phyloP scores from a whole-genome alignment of 2,329 filamentous ascomycete species.

The Phyllosticta citriasiana region DNA sequence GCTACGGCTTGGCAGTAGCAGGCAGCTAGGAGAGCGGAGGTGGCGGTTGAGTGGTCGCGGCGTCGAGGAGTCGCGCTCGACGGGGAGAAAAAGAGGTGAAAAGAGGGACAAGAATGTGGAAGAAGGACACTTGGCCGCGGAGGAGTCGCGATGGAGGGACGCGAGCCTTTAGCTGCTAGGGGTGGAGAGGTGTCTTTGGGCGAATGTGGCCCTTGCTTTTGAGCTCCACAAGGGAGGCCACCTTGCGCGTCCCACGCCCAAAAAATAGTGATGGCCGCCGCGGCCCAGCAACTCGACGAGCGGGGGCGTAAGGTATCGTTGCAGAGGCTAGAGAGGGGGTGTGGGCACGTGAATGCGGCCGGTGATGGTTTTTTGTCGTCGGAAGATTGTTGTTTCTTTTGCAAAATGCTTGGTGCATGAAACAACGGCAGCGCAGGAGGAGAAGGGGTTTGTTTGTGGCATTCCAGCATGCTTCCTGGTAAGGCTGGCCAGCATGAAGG shows the following conservation, averaged over 20 bases:
- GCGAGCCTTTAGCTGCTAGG: background rate
- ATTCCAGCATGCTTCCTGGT: background rate
- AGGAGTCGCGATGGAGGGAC: conserved; percentile 5
- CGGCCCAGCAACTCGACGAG: background rate
- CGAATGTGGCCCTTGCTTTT: background rate
- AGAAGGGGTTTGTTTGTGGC: background rate
- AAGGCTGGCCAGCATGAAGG: background rate
- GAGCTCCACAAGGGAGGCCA: background rate
- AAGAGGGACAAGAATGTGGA: conserved; percentile 10
- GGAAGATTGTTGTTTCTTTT: background rate
- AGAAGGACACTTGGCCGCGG: conserved; percentile 7
- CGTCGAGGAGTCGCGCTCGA: background rate
- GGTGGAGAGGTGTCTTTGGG: background rate
- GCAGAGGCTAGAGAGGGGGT: background rate
- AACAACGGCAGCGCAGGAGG: background rate
- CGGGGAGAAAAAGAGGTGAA: background rate
- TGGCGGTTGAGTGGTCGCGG: background rate
- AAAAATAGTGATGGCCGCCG: conserved; percentile 7
- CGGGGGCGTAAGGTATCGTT: background rate
- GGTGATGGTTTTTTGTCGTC: background rate
- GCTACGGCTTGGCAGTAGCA: conserved; percentile 9
- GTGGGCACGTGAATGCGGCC: background rate
- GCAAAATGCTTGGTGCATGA: background rate
- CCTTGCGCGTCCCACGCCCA: background rate
- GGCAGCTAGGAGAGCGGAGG: conserved; percentile 1